Conservation (phyloP, 164 flowering plant species). For the Chimonanthus salicifolius region DNA sequence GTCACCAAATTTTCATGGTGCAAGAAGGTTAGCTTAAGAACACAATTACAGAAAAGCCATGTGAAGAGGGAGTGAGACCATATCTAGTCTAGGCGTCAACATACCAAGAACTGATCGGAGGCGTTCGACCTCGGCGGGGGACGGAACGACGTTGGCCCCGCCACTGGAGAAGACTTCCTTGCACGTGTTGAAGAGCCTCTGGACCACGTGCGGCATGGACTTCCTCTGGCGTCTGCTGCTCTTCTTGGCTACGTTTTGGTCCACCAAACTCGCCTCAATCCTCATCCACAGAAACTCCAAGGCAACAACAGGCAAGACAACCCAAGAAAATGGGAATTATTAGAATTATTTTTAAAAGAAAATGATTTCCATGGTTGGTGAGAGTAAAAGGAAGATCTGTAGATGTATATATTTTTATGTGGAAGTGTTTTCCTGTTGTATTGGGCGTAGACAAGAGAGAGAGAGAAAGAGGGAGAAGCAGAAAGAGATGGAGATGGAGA, state of each 20-base stretch:
- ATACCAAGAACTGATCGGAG: slow-evolving; percentile 55
- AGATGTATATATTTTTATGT: no score
- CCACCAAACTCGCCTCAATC: slow-evolving; percentile 22
- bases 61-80: no score
- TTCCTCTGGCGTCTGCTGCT: background rate
- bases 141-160: slow-evolving; percentile 57
- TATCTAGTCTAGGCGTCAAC: background rate
- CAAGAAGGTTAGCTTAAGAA: no score
- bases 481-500: no score
- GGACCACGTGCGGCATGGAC: slow-evolving; percentile 21
- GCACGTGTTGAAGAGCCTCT: slow-evolving; percentile 43
- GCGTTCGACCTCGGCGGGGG: slow-evolving; percentile 35
- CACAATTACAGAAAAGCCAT: no score
- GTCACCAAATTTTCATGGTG: no score
- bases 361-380: background rate
- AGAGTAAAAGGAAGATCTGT: no score
- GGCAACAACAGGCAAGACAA: background rate
- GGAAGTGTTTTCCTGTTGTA: no score
- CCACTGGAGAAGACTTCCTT: slow-evolving; percentile 33
- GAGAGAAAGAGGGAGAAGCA: no score
- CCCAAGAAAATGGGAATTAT: background rate
- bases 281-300: slow-evolving; percentile 8
- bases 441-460: no score
- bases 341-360: background rate
- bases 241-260: slow-evolving; percentile 11